These are phyloP conservation scores for Nepenthes gracilis DNA, from an alignment of 148 eudicot genomes.

Conservation along the genomic window DNA sequence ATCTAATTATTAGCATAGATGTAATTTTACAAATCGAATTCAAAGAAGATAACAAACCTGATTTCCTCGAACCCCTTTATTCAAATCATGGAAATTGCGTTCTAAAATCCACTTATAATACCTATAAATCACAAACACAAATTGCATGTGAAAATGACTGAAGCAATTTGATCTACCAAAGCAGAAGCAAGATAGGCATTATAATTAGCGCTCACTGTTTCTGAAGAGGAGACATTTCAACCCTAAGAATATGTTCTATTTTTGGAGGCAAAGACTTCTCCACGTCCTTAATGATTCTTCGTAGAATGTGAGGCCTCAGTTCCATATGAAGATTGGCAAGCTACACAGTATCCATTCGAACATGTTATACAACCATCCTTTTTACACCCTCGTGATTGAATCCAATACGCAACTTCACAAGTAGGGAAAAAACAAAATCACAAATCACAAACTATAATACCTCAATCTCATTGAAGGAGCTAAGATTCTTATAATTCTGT, in stretches of 20 bases:
- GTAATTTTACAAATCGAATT: too few relatives aligned
- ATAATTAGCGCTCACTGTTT: slow-evolving; percentile 52
- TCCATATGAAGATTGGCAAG: slow-evolving; percentile 98
- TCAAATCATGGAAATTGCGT: slow-evolving; percentile 93
- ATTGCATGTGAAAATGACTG: neutral
- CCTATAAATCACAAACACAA: slow-evolving; percentile 26
- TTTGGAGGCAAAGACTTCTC: slow-evolving; percentile 99
- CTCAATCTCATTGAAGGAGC: slow-evolving; percentile 94
- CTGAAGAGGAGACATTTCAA: slow-evolving; percentile 99
- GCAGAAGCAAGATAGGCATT: neutral
- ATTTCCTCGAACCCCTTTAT: slow-evolving; percentile 98
- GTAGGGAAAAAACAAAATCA: neutral
- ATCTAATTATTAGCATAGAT: too few relatives aligned
- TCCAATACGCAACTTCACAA: neutral
- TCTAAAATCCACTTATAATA: slow-evolving; percentile 99
- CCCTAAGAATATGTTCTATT: slow-evolving; percentile 92
- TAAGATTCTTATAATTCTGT: slow-evolving; percentile 91
- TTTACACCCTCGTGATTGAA: neutral
- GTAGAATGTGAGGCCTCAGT: slow-evolving; percentile 92
- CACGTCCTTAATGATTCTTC: slow-evolving; percentile 97
- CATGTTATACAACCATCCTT: neutral
- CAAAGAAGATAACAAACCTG: slow-evolving; percentile 37
- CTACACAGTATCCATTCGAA: slow-evolving; percentile 17
- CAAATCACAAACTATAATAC: slow-evolving; percentile 14
- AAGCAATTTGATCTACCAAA: neutral